Conservation (phyloP, 1,284 basidiomycete genomes). For the Ganoderma boninense region DNA sequence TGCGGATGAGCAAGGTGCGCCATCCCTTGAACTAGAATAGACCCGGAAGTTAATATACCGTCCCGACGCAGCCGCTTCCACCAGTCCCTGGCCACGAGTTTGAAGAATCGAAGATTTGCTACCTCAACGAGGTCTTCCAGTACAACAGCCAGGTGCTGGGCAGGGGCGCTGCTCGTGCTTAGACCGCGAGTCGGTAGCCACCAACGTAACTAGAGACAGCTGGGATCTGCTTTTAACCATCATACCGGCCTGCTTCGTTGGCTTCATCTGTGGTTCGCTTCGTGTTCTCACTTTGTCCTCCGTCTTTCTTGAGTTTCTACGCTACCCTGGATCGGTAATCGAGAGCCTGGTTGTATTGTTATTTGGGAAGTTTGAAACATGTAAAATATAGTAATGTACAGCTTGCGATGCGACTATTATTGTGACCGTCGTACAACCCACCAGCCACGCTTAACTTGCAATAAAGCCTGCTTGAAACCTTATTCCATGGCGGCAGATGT, state of each 20-base stretch:
- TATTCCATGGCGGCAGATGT: not conserved
- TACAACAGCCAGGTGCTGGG: constrained; percentile 1
- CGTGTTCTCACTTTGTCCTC: not conserved
- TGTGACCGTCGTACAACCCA: not conserved
- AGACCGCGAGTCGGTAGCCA: constrained; percentile 3
- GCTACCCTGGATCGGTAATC: not conserved
- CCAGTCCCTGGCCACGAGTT: not conserved
- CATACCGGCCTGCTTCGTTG: not conserved
- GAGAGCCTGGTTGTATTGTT: not conserved
- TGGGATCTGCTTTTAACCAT: not conserved
- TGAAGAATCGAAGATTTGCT: not conserved
- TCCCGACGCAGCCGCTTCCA: constrained; percentile 12
- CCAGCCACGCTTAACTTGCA: not conserved
- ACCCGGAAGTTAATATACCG: not conserved
- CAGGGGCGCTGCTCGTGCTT: not conserved
- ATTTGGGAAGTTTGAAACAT: too few relatives aligned
- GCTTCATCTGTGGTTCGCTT: not conserved
- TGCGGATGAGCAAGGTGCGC: not conserved
- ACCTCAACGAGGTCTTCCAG: constrained; percentile 13
- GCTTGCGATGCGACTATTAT: not conserved
- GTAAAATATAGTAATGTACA: not conserved
- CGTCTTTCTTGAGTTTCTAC: not conserved
- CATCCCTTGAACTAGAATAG: not conserved
- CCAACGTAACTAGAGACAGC: not conserved
- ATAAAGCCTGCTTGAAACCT: not conserved